Evolutionary conservation across 1,284 basidiomycete genomes (phyloP).

Genomic region (Erythrobasidium hasegawianum): DNA sequence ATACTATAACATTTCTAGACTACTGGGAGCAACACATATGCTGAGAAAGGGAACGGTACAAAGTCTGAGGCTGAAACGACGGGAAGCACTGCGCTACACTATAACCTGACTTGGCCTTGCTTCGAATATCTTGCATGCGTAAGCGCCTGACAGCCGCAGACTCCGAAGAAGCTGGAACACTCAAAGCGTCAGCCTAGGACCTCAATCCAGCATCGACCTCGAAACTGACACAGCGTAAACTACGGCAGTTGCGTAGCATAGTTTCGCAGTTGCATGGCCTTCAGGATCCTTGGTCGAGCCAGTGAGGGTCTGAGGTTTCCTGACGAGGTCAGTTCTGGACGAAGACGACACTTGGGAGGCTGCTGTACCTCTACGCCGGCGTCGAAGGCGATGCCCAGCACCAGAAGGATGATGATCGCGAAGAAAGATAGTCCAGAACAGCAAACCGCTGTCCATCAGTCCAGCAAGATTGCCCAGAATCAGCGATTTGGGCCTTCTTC

Average conservation of each 20-base stretch:
- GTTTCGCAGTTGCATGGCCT: slow-evolving; percentile 20
- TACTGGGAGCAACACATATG: not conserved
- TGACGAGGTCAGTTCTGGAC: not conserved
- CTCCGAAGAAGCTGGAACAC: slow-evolving; percentile 31
- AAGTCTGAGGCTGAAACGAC: not conserved
- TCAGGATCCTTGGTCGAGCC: slow-evolving; percentile 29
- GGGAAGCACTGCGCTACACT: not conserved
- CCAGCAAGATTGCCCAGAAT: not conserved
- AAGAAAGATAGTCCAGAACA: slow-evolving; percentile 56
- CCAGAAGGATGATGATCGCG: slow-evolving; percentile 55
- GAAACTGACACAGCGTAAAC: slow-evolving; percentile 33
- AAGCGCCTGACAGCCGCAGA: slow-evolving; percentile 32
- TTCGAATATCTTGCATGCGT: slow-evolving; percentile 26
- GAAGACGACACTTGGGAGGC: not conserved
- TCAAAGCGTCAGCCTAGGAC: not conserved
- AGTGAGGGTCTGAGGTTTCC: slow-evolving; percentile 10
- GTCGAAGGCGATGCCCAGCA: slow-evolving; percentile 38
- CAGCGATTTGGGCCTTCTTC: slow-evolving; percentile 1
- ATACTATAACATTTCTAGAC: not conserved
- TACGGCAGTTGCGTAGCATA: slow-evolving; percentile 28
- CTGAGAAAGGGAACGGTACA: not conserved
- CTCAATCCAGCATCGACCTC: too few species aligned
- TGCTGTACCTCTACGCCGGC: slow-evolving; percentile 44
- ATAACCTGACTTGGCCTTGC: slow-evolving; percentile 32
- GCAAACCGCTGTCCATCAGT: slow-evolving; percentile 48